Percentiles rank a stretch among this genome's conserved stretches.
Conservation (phyloP, 257 asterid genomes). For the Solanum gandarillasii region DNA sequence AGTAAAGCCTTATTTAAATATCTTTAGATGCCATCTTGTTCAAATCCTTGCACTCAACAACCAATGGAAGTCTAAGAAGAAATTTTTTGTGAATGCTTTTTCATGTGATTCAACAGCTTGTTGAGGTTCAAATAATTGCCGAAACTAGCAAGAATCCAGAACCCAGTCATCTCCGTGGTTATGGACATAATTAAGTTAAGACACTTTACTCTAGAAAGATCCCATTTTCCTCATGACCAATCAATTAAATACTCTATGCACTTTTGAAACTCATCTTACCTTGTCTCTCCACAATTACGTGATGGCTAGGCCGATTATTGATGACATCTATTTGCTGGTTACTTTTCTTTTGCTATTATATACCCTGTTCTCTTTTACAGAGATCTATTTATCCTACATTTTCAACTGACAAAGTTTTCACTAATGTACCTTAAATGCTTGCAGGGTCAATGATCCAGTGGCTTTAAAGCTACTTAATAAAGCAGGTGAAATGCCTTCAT, state of each 20-base stretch:
- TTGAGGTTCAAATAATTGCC: background rate
- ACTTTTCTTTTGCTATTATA: background rate
- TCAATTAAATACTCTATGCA: background rate
- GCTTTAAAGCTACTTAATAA: slow-evolving; percentile 77
- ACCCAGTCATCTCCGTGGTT: background rate
- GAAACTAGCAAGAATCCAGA: background rate
- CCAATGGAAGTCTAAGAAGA: background rate
- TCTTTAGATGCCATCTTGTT: background rate
- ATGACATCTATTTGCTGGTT: background rate
- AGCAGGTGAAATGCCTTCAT: slow-evolving; percentile 99
- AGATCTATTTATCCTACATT: background rate
- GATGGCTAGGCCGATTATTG: background rate
- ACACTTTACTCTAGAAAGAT: background rate
- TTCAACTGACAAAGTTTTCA: background rate
- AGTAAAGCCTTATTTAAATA: background rate
- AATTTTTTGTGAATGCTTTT: background rate
- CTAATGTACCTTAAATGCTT: background rate
- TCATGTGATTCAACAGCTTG: background rate
- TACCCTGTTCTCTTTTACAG: background rate
- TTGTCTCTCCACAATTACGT: background rate
- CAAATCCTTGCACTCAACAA: background rate
- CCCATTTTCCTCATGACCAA: background rate
- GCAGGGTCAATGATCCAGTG: slow-evolving; percentile 89
- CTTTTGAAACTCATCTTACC: background rate
- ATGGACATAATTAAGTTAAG: background rate